Conservation (phyloP, 2,329 filamentous ascomycete species). For the Emmonsia crescens region DNA sequence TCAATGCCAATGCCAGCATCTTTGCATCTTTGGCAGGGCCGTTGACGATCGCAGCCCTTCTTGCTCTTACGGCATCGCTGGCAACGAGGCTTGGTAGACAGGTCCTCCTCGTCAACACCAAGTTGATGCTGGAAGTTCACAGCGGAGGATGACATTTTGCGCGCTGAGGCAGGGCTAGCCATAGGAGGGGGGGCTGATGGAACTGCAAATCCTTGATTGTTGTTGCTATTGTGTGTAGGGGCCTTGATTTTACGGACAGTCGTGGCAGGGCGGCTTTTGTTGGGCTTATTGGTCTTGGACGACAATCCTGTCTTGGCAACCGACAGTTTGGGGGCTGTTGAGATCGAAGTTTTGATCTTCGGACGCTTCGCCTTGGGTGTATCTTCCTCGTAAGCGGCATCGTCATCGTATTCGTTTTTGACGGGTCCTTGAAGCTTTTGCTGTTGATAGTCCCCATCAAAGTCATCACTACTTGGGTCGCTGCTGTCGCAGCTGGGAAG, state of each 20-base stretch:
- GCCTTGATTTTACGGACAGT: slow-evolving; percentile 32
- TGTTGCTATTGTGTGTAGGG: slow-evolving; percentile 11
- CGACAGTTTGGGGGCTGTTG: slow-evolving; percentile 22
- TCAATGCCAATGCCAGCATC: slow-evolving; percentile 90
- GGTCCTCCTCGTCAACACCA: slow-evolving; percentile 67
- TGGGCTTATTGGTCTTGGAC: slow-evolving; percentile 15
- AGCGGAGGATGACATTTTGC: slow-evolving; percentile 45
- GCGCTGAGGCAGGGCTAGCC: slow-evolving; percentile 30
- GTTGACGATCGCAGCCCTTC: slow-evolving; percentile 95
- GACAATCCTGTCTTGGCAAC: slow-evolving; percentile 18
- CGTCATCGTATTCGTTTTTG: slow-evolving; percentile 44
- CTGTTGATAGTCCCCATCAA: slow-evolving; percentile 43
- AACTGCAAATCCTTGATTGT: slow-evolving; percentile 41
- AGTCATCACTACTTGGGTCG: slow-evolving; percentile 52
- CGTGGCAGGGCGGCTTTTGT: slow-evolving; percentile 25
- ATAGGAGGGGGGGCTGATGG: slow-evolving; percentile 33
- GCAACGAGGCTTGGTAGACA: slow-evolving; percentile 92
- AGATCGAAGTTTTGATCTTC: slow-evolving; percentile 36
- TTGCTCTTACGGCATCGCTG: slow-evolving; percentile 99
- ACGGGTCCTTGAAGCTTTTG: slow-evolving; percentile 44
- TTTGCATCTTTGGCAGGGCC: slow-evolving; percentile 88
- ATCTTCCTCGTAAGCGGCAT: slow-evolving; percentile 24
- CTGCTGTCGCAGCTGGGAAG: slow-evolving; percentile 47
- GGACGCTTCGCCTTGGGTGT: slow-evolving; percentile 41
- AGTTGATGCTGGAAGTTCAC: slow-evolving; percentile 53